A percentile compares a stretch with the other conserved stretches of the same genome.
Evolutionary conservation across 176 grass and related monocot genomes (phyloP).

Genomic region (Triticum aestivum): DNA sequence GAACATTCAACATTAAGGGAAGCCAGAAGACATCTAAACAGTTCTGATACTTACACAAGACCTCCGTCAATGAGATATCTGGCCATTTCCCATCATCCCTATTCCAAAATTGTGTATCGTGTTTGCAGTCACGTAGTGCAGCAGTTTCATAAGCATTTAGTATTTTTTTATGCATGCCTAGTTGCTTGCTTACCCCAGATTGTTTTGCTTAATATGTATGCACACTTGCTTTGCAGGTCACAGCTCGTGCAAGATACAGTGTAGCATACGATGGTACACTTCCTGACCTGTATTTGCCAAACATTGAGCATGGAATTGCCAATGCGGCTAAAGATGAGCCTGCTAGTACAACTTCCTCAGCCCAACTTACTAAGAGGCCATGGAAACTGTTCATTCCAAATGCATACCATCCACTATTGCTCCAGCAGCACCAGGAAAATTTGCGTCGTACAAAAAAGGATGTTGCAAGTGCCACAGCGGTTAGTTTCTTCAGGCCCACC

Average conservation of each 20-base stretch:
- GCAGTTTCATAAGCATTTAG: not conserved
- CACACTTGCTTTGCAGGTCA: slow-evolving; percentile 43
- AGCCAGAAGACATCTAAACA: not conserved
- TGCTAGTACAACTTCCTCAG: slow-evolving; percentile 23
- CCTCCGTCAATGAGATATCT: not conserved
- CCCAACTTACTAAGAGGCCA: slow-evolving; percentile 22
- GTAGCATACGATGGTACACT: slow-evolving; percentile 62
- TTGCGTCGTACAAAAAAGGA: slow-evolving; percentile 53
- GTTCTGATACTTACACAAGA: not conserved
- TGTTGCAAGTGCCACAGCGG: slow-evolving; percentile 51
- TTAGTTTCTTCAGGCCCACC: slow-evolving; percentile 39
- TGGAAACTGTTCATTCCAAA: slow-evolving; percentile 80
- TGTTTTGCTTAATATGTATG: slow-evolving; percentile 16
- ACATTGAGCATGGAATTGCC: slow-evolving; percentile 14
- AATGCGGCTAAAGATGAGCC: slow-evolving; percentile 23
- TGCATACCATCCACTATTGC: slow-evolving; percentile 73
- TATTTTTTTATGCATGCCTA: not conserved
- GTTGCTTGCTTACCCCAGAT: slow-evolving; percentile 5
- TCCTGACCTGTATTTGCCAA: slow-evolving; percentile 68
- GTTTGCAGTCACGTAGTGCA: not conserved
- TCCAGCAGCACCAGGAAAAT: slow-evolving; percentile 58
- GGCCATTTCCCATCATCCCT: not conserved
- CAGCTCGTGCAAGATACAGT: slow-evolving; percentile 72
- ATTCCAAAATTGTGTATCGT: not conserved
- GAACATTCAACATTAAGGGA: not conserved